These are phyloP conservation scores for Arctium minus DNA, from an alignment of 129 eudicot genomes.

Conservation along the genomic window DNA sequence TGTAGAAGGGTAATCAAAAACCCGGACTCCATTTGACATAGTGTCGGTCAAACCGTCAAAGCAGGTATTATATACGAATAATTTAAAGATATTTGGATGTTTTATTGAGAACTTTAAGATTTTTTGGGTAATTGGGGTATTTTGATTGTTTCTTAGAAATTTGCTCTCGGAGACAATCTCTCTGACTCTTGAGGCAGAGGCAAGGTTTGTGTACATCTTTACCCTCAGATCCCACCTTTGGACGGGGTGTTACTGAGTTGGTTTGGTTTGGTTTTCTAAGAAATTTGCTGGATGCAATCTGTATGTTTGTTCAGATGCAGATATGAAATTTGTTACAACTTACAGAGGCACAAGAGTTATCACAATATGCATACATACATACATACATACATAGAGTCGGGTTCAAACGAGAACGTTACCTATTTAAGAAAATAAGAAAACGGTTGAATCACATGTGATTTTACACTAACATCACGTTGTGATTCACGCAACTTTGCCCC, in stretches of 20 bases:
- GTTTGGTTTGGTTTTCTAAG: background rate
- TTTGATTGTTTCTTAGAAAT: background rate
- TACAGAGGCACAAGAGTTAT: background rate
- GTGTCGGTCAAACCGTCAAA: background rate
- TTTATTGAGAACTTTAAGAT: background rate
- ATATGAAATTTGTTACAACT: background rate
- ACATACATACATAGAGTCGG: no score
- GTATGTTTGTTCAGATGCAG: background rate
- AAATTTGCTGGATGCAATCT: slow-evolving; percentile 2
- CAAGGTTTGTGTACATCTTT: background rate
- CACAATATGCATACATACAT: background rate
- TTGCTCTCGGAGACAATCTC: no score
- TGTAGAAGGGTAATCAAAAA: no score
- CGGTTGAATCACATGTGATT: no score
- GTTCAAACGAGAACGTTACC: no score
- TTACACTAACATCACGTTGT: no score
- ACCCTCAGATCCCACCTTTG: background rate
- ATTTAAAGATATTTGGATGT: background rate
- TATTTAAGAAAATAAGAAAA: no score
- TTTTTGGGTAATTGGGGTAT: background rate
- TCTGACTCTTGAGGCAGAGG: background rate
- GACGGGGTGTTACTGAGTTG: background rate
- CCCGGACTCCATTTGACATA: background rate
- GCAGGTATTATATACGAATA: background rate
- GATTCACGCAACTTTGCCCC: no score